Evolutionary conservation across 116 monocot genomes (phyloP).

Genomic region (Dioscorea cayenensis): DNA sequence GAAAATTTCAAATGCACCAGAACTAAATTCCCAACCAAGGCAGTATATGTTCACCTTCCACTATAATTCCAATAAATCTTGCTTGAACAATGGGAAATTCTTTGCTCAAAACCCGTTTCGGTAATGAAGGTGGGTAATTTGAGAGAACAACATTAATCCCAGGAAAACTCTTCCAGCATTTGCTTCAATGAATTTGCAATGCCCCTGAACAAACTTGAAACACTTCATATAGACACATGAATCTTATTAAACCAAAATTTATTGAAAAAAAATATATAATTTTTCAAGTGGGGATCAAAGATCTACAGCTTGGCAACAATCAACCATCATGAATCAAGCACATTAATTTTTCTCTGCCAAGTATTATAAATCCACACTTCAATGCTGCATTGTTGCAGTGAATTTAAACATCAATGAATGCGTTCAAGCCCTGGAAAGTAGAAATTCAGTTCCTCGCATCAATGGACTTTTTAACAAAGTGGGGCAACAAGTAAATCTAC

Average conservation of each 20-base stretch:
- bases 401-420: too few species aligned
- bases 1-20: conserved; percentile 96
- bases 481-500: not conserved
- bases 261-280: too few species aligned
- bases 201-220: conserved; percentile 42
- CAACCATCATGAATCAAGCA: too few species aligned
- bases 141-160: conserved; percentile 69
- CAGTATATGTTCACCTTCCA: conserved; percentile 88
- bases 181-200: conserved; percentile 83
- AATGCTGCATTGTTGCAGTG: too few species aligned
- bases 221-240: not conserved
- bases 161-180: conserved; percentile 90
- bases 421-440: too few species aligned
- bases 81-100: conserved; percentile 61
- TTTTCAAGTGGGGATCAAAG: too few species aligned
- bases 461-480: not conserved
- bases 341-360: too few species aligned
- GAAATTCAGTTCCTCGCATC: not conserved
- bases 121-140: conserved; percentile 84
- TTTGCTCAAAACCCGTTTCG: conserved; percentile 84
- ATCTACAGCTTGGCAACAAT: too few species aligned
- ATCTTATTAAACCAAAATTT: too few species aligned
- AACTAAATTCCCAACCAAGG: conserved; percentile 68
- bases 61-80: conserved; percentile 54
- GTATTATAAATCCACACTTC: too few species aligned